Percentiles rank a stretch among this genome's conserved stretches.
phyloP scores from a whole-genome alignment of 139 green algal genomes.

The Chlamydomonas schloesseri region DNA sequence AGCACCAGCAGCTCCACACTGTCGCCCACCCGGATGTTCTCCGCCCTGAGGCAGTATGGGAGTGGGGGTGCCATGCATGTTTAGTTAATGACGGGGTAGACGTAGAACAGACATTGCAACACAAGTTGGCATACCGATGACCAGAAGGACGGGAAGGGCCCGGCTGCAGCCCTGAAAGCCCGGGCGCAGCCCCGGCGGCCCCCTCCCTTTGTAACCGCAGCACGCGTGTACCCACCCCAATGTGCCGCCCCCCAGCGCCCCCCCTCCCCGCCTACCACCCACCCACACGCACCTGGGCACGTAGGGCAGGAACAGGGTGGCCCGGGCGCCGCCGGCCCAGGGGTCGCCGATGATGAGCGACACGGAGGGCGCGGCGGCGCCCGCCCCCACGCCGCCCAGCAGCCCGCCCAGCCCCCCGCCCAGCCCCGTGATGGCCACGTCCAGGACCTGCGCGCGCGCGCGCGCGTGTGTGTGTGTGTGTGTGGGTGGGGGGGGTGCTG shows the following conservation, averaged over 20 bases:
- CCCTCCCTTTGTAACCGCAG: neutral
- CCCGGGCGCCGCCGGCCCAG: constrained; percentile 71
- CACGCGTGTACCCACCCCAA: neutral
- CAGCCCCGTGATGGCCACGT: constrained; percentile 49
- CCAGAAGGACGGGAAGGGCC: no score
- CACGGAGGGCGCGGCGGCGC: constrained; percentile 37
- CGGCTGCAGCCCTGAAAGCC: no score
- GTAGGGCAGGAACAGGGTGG: constrained; percentile 78
- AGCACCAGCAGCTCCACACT: constrained; percentile 83
- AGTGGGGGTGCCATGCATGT: no score
- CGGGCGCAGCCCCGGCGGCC: no score
- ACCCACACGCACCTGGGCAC: constrained; percentile 48
- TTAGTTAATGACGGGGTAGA: no score
- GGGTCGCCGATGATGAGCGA: constrained; percentile 78
- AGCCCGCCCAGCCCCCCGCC: neutral
- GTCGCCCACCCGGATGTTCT: constrained; percentile 64
- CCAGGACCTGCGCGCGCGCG: constrained; percentile 50
- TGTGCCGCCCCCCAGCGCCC: neutral
- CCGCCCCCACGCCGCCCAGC: neutral
- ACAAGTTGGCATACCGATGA: no score
- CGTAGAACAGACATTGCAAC: no score
- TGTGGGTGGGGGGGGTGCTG: neutral
- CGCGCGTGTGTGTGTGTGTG: no score
- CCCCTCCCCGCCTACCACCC: neutral
- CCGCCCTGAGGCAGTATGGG: no score